A percentile compares a stretch with the other conserved stretches of the same genome.
Evolutionary conservation across 202 grass and related monocot species (phyloP).

Genomic region (Setaria viridis): DNA sequence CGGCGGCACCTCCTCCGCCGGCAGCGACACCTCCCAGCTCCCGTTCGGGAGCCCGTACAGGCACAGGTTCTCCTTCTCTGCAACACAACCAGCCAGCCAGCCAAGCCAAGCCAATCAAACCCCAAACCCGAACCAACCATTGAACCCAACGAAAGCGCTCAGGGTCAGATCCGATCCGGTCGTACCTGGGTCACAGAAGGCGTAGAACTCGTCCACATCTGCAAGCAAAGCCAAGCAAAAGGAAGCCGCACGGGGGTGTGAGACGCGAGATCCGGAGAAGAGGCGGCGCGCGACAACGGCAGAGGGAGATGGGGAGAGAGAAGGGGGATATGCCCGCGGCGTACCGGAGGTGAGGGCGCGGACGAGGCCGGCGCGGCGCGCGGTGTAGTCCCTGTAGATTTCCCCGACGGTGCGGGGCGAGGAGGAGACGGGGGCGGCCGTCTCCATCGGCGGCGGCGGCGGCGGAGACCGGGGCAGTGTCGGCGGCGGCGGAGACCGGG

Average conservation of each 20-base stretch:
- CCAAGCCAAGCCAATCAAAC: slow-evolving; percentile 10
- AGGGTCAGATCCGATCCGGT: slow-evolving; percentile 29
- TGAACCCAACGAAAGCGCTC: background rate
- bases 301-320: background rate
- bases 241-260: background rate
- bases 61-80: slow-evolving; percentile 92
- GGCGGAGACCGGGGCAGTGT: background rate
- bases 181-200: slow-evolving; percentile 73
- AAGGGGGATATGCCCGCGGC: background rate
- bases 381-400: slow-evolving; percentile 79
- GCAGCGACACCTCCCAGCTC: slow-evolving; percentile 71
- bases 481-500: background rate
- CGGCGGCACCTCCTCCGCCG: slow-evolving; percentile 88
- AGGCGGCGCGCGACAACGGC: background rate
- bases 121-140: background rate
- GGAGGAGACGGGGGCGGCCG: slow-evolving; percentile 45
- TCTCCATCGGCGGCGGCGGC: slow-evolving; percentile 53
- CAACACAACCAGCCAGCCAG: background rate
- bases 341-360: slow-evolving; percentile 79
- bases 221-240: slow-evolving; percentile 9
- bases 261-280: slow-evolving; percentile 38
- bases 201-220: slow-evolving; percentile 87
- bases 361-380: slow-evolving; percentile 73
- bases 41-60: slow-evolving; percentile 77
- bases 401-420: slow-evolving; percentile 76